Evolutionary conservation across 225 moss, liverwort and hornwort species (phyloP), one percentile per base, ranked within the genome.

Genomic region (Lunularia cruciata): DNA sequence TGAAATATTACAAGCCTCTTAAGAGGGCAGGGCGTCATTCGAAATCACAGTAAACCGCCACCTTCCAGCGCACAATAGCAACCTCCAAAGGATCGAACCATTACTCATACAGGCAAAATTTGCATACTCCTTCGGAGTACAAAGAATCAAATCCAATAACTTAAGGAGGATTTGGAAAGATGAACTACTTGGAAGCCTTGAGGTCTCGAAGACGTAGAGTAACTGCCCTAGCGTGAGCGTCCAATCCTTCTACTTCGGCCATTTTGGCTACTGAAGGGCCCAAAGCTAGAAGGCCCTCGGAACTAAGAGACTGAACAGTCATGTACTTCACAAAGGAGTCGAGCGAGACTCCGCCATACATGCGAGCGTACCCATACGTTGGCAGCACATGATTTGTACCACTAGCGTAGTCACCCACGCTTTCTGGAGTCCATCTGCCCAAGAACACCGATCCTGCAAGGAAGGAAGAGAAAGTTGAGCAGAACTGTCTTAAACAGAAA

Each of bases 321-420:
- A 98, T 98, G 57, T 98, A 98, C 58, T 93, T 93, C 15, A 98
- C 88, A 20, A 98, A 98, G 0, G 98, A 91, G 63, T 98, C 93
- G 10, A 98, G 84, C 4, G 98, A 93, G 56, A 98, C 93, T 55
- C 98, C 98, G 27, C 93, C 98, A 63, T 93, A 98, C 98, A 98
- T 98, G 19, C 92, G 91, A 52, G 98, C 85, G 71, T 98, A 98
- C 0, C 98, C 98, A 48, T 98, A 98, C 13, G 98, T 98, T 31
- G 98, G 98, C 58, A 98, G 63, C 14, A 98, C 98, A 62, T 98
- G 98, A 76, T 93, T 98, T 57, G 98, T 98, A 18, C 98, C 98
- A 77, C 98, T 93, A 18, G 98, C 98, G 68, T 98, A 98, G 76
- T 98, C 98, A 46, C 98, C 93, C 13, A 98, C 93, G 68, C 93